Evolutionary conservation across 129 eudicot genomes (phyloP).

Genomic region (Tanacetum coccineum): DNA sequence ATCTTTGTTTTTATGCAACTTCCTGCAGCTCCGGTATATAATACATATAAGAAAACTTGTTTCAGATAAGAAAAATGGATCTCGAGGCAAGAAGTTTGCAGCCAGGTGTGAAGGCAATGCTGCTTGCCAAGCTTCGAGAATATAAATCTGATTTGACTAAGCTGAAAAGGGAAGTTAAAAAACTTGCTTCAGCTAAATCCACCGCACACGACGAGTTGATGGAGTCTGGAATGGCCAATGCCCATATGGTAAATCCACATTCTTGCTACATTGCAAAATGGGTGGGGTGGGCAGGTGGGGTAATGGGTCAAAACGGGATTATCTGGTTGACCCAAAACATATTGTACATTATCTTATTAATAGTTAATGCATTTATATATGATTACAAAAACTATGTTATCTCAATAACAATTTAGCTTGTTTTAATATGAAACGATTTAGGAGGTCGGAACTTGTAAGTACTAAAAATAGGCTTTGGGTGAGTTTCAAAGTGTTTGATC

Average conservation of each 20-base stretch:
- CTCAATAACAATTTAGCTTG: neutral
- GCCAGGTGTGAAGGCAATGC: too few species aligned
- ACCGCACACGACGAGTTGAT: slow-evolving; percentile 72
- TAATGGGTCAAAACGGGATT: neutral
- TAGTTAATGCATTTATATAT: neutral
- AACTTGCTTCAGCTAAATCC: slow-evolving; percentile 54
- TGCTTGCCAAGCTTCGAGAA: too few species aligned
- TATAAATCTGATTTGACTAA: slow-evolving; percentile 86
- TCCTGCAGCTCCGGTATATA: slow-evolving; percentile 14
- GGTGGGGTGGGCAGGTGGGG: too few species aligned
- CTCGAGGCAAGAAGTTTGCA: too few species aligned
- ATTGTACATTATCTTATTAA: too few species aligned
- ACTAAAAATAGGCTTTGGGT: neutral
- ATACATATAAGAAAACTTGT: slow-evolving; percentile 3
- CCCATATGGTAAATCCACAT: slow-evolving; percentile 48
- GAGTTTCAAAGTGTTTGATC: too few species aligned
- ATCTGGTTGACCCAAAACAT: neutral
- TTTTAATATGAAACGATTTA: too few species aligned
- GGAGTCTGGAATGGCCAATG: slow-evolving; percentile 71
- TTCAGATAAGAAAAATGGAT: too few species aligned
- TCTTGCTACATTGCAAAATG: neutral
- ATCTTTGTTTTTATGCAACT: neutral
- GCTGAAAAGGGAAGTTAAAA: slow-evolving; percentile 79
- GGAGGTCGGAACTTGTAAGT: neutral
- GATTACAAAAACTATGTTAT: too few species aligned